Conservation (phyloP, 805 yeast species). For the Torulaspora delbrueckii region DNA sequence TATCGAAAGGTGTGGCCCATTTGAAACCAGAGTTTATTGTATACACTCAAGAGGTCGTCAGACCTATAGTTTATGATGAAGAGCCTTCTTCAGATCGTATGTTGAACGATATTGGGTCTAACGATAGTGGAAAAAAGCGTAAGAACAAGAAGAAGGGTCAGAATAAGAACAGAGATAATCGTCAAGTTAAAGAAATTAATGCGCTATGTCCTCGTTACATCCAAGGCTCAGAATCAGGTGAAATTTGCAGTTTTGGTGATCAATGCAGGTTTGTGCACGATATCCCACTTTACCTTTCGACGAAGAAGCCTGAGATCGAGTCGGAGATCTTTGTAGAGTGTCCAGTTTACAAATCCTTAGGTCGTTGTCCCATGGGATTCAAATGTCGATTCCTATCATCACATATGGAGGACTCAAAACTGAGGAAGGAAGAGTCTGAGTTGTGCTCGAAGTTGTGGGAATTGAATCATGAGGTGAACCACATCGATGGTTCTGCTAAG, state of each 20-base stretch:
- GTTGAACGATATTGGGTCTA: constrained; percentile 42
- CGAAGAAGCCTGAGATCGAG: constrained; percentile 66
- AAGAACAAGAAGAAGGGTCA: constrained; percentile 61
- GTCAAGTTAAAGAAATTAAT: constrained; percentile 58
- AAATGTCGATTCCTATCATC: constrained; percentile 87
- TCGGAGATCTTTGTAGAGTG: constrained; percentile 49
- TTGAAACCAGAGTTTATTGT: constrained; percentile 68
- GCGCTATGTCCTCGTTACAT: constrained; percentile 61
- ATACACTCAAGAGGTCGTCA: constrained; percentile 20
- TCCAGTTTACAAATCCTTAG: constrained; percentile 77
- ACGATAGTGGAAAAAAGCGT: constrained; percentile 40
- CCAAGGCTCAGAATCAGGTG: constrained; percentile 44
- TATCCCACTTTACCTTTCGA: constrained; percentile 52
- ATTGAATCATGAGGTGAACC: constrained; percentile 58
- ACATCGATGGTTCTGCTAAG: constrained; percentile 43
- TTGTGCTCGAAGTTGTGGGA: constrained; percentile 29
- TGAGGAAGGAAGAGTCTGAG: constrained; percentile 40
- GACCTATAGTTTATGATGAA: constrained; percentile 39
- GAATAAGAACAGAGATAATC: constrained; percentile 74
- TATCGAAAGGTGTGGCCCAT: constrained; percentile 63
- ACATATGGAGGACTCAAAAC: constrained; percentile 51
- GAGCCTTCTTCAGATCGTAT: constrained; percentile 40
- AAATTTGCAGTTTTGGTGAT: constrained; percentile 58
- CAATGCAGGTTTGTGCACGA: constrained; percentile 80
- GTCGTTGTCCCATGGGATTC: constrained; percentile 87